Base-by-base conservation (phyloP, 1,284 basidiomycete genomes). In the Papiliotrema terrestris region DNA sequence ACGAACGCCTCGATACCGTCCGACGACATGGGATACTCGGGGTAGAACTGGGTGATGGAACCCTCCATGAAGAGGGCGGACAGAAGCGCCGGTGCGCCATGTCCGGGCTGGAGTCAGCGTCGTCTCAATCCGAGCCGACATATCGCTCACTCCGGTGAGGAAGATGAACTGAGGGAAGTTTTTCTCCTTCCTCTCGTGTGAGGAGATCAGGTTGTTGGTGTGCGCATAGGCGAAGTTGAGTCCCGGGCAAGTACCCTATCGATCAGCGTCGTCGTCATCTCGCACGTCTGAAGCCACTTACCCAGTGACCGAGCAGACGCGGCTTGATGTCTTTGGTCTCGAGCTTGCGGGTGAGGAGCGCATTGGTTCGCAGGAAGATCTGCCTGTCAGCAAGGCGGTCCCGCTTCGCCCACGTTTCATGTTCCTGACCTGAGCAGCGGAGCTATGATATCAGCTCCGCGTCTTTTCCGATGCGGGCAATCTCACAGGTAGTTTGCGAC, bases 21-120 rank as follows among this genome's bases (percentile, higher is more conserved):
- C 54, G 76, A 78, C 60, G 87, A 83, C 55, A 85, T 83, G 11
- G 84, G 78, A 72, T 89, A 88, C 61, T 84, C 78, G 2, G 86
- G 86, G 70, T 86, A 84, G 77, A 91, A 92, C 19, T 76, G 77
- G 26, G 83, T 80, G 51, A 92, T 82, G 6, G 88, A 84, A 54
- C 88, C 86, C 75, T 92, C 90, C 56, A 92, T 80, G 84, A 87
- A 92, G 22, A 91, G 82, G 59, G 84, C 86, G 8, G 89, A 82
- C 17, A 93, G 82, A 36, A 92, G 82, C 22, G 83, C 88, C 8
- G 90, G 91, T 3, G 91, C 90, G 37, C 88, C 88, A 60, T 90
- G 88, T 19, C 88, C 86, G 79, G 63, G 87, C 36, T 87, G 84
- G 8, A 25, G 13, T 3, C 9, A 55, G 26, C 51, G 51, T 36